A percentile compares a stretch with the other conserved stretches of the same genome.
Conservation (phyloP, 1,284 basidiomycete species). For the Trichosporon coremiiforme region DNA sequence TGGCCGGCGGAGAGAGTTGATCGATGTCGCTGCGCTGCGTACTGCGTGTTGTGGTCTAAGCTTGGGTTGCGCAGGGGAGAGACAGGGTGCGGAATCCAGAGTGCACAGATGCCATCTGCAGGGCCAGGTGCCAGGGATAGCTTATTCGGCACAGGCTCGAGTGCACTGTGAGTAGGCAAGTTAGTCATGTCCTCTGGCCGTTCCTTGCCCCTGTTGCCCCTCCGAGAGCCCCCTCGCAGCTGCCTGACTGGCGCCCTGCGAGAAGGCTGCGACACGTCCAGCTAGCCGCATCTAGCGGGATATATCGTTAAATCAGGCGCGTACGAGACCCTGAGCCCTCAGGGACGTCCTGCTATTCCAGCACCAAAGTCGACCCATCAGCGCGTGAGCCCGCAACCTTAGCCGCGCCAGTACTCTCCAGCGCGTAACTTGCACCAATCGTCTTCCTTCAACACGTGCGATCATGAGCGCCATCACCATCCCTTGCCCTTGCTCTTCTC, state of each 20-base stretch:
- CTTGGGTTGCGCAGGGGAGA: background rate
- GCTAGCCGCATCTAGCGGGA: background rate
- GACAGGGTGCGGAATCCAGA: background rate
- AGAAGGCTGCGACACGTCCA: background rate
- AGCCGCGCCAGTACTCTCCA: no score
- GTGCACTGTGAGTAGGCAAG: slow-evolving; percentile 6
- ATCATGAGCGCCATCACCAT: background rate
- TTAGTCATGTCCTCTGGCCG: slow-evolving; percentile 13
- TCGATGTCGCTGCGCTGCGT: background rate
- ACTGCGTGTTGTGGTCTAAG: slow-evolving; percentile 1
- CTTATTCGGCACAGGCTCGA: background rate
- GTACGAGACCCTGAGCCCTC: background rate
- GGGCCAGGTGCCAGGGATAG: slow-evolving; percentile 6
- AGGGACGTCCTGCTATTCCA: background rate
- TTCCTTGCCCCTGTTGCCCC: slow-evolving; percentile 6
- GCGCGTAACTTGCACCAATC: slow-evolving; percentile 7
- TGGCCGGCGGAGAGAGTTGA: background rate
- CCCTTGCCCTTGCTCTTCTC: background rate
- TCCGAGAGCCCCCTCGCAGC: background rate
- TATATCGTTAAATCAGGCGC: slow-evolving; percentile 14
- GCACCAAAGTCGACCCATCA: background rate
- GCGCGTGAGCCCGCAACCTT: background rate
- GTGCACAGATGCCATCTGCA: slow-evolving; percentile 10
- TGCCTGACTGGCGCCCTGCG: background rate
- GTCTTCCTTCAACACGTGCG: background rate